phyloP scores from a whole-genome alignment of 768 basidiomycete genomes.

The Amanita subjunquillea region DNA sequence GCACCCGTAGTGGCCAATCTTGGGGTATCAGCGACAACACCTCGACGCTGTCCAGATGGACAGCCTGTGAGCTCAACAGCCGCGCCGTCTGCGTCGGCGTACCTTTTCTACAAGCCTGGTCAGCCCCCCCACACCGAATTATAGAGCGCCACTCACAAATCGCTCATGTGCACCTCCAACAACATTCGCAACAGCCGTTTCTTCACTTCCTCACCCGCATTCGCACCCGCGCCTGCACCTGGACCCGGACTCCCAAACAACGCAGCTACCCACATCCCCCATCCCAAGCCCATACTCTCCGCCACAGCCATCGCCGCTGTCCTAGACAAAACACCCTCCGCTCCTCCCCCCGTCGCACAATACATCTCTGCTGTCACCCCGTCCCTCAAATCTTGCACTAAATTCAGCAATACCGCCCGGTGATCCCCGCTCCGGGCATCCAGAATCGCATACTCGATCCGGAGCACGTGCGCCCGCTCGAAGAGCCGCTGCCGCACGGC shows the following conservation, averaged over 20 bases:
- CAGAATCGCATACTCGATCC: conserved; percentile 5
- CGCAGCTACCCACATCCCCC: conserved; percentile 44
- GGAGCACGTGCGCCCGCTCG: conserved; percentile 36
- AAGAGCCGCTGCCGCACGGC: conserved; percentile 32
- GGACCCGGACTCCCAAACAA: conserved; percentile 22
- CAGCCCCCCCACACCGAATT: no score
- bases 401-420: conserved; percentile 48
- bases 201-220: conserved; percentile 37
- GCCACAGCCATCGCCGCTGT: conserved; percentile 44
- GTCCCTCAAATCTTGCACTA: conserved; percentile 67
- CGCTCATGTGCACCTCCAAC: conserved; percentile 77
- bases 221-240: conserved; percentile 9
- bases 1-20: conserved; percentile 62
- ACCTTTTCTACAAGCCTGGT: conserved; percentile 27
- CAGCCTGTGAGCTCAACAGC: conserved; percentile 71
- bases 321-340: conserved; percentile 54
- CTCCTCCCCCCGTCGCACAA: conserved; percentile 65
- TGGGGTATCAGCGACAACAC: conserved; percentile 58
- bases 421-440: conserved; percentile 28
- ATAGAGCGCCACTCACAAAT: conserved; percentile 30
- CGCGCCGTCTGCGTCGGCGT: conserved; percentile 51
- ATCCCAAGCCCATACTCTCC: conserved; percentile 23
- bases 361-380: conserved; percentile 75
- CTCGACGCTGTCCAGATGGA: conserved; percentile 70
- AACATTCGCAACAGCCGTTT: conserved; percentile 57